Evolutionary conservation across 2,329 filamentous ascomycete species (phyloP).

Genomic region (Xylariaceae sp.): DNA sequence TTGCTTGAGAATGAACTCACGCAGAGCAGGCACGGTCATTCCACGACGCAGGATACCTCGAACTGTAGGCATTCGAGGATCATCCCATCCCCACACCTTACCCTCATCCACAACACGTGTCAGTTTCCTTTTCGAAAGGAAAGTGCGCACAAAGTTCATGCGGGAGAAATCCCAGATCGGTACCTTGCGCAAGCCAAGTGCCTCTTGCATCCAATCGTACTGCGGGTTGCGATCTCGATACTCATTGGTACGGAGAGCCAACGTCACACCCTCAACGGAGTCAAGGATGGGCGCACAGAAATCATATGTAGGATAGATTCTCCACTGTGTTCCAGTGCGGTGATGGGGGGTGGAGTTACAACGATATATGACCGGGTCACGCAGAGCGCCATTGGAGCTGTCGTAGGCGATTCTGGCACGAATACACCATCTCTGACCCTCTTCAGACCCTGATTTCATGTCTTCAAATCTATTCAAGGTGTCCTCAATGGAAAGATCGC

Average conservation of each 20-base stretch:
- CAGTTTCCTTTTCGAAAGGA: slow-evolving; percentile 77
- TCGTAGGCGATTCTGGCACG: slow-evolving; percentile 86
- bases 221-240: slow-evolving; percentile 79
- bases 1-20: slow-evolving; percentile 77
- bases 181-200: slow-evolving; percentile 65
- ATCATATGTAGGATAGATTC: slow-evolving; percentile 80
- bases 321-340: slow-evolving; percentile 71
- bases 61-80: slow-evolving; percentile 77
- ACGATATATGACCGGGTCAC: slow-evolving; percentile 93
- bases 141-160: slow-evolving; percentile 74
- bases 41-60: slow-evolving; percentile 70
- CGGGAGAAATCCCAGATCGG: slow-evolving; percentile 78
- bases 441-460: slow-evolving; percentile 78
- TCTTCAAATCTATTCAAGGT: slow-evolving; percentile 79
- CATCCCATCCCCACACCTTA: slow-evolving; percentile 75
- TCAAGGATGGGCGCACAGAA: slow-evolving; percentile 77
- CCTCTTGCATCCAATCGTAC: slow-evolving; percentile 76
- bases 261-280: slow-evolving; percentile 71
- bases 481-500: slow-evolving; percentile 72
- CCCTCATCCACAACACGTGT: slow-evolving; percentile 72
- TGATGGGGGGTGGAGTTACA: slow-evolving; percentile 71
- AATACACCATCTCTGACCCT: slow-evolving; percentile 79
- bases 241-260: slow-evolving; percentile 75
- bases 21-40: slow-evolving; percentile 68
- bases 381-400: slow-evolving; percentile 85